Evolutionary conservation across 1,139 yeast species (phyloP), one percentile per base, ranked within the genome.

Genomic region (Saccharomyces hybrid): DNA sequence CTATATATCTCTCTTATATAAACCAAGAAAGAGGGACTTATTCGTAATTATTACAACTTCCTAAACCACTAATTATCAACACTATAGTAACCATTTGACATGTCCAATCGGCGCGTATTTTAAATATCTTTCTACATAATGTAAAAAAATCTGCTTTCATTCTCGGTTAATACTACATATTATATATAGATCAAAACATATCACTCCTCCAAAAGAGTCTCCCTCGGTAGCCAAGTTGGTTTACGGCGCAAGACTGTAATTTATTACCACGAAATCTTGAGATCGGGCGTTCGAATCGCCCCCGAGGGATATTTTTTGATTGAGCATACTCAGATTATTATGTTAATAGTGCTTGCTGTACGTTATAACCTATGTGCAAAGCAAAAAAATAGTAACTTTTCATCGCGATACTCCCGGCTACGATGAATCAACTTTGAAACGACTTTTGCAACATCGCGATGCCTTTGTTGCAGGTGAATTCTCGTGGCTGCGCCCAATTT

Each of bases 221-320:
- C 59, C 55, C 59, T 56, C 54, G 59, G 59, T 57, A 51, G 59
- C 59, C 20, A 20, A 20, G 20, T 20, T 20, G 20, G 20, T 20
- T 20, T 20, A 20, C 20, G 20, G 20, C 20, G 59, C 59, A 57
- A 57, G 59, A 57, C 59, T 57, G 59, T 57, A 57, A 57, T 54
- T 52, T 50, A 42, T 51, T 30, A 30, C 48, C 44, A 50, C 25
- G 55, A 44, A 46, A 54, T 52, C 57, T 54, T 54, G 57, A 54
- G 50, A 54, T 54, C 57, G 55, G 55, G 55, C 51, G 57, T 54
- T 54, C 57, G 57, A 54, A 41, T 54, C 57, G 53, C 55, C 55
- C 57, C 55, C 55, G 55, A 50, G 57, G 52, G 56, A 52, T 30
- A 5, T 48, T 25, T 47, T 48, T 48, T 53, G 34, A 7, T 49